Conservation (phyloP, 306 rosid genomes). For the Cucumis cinereus region DNA sequence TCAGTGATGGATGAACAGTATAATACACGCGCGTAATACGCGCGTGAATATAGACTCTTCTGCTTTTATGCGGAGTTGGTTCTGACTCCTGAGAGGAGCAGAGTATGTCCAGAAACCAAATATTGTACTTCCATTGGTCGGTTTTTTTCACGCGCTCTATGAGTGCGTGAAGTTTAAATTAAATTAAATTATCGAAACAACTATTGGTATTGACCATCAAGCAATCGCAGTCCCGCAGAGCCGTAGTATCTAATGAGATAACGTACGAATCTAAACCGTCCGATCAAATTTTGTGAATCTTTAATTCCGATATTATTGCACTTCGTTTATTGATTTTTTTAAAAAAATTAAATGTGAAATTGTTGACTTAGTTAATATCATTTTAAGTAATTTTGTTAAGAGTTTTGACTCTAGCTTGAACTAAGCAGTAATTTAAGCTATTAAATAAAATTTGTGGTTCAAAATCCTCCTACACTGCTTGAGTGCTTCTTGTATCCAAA, state of each 20-base stretch:
- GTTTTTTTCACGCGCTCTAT: background rate
- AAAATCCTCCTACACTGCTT: too few species aligned
- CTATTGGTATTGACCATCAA: background rate
- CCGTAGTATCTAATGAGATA: background rate
- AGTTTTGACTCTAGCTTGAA: too few species aligned
- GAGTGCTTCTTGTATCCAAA: too few species aligned
- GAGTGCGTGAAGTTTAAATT: background rate
- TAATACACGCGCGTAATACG: constrained; percentile 8
- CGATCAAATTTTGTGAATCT: constrained; percentile 9
- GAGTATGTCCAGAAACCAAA: background rate
- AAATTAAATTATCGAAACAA: background rate
- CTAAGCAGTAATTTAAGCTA: background rate
- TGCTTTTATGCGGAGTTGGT: constrained; percentile 24
- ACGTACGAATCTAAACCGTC: constrained; percentile 11
- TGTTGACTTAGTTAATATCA: too few species aligned
- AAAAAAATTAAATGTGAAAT: too few species aligned
- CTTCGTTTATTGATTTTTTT: background rate
- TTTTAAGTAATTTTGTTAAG: too few species aligned
- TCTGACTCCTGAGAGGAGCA: constrained; percentile 9
- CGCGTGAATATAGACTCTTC: constrained; percentile 12
- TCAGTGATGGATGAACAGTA: background rate
- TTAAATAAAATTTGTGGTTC: too few species aligned
- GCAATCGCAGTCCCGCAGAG: constrained; percentile 4
- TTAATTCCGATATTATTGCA: background rate
- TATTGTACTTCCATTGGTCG: background rate